A percentile compares a stretch with the other conserved stretches of the same genome.
phyloP scores from a whole-genome alignment of 805 yeast genomes.

The Candida oleophila region DNA sequence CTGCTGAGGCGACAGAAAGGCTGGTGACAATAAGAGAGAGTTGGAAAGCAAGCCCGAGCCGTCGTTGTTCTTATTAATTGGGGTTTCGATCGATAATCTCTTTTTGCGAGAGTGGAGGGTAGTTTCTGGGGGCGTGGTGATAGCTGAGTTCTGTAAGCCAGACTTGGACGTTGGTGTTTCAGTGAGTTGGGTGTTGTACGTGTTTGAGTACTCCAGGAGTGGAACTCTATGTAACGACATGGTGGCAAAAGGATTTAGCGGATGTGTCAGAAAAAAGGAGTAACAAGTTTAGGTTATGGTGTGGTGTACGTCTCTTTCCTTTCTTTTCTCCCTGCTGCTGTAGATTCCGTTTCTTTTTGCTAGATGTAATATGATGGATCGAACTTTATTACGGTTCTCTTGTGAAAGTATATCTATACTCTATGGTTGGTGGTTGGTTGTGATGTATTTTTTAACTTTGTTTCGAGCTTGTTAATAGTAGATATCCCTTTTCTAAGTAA shows the following conservation, averaged over 20 bases:
- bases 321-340: neutral
- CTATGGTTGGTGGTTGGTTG: too few relatives aligned
- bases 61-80: conserved; percentile 11
- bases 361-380: too few relatives aligned
- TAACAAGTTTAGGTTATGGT: too few relatives aligned
- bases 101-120: conserved; percentile 14
- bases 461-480: neutral
- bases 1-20: conserved; percentile 49
- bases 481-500: neutral
- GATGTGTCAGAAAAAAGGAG: neutral
- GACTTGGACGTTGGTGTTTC: conserved; percentile 26
- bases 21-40: conserved; percentile 32
- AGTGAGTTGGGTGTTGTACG: conserved; percentile 10
- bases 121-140: conserved; percentile 40
- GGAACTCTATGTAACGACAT: conserved; percentile 11
- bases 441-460: neutral
- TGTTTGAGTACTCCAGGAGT: conserved; percentile 11
- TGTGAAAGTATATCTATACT: too few relatives aligned
- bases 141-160: conserved; percentile 16
- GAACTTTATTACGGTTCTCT: too few relatives aligned
- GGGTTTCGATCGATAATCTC: conserved; percentile 18
- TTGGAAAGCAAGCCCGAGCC: conserved; percentile 4
- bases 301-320: neutral
- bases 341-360: too few relatives aligned
- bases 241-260: too few relatives aligned